phyloP scores from a whole-genome alignment of 1,284 basidiomycete genomes.

The Tilletia horrida region DNA sequence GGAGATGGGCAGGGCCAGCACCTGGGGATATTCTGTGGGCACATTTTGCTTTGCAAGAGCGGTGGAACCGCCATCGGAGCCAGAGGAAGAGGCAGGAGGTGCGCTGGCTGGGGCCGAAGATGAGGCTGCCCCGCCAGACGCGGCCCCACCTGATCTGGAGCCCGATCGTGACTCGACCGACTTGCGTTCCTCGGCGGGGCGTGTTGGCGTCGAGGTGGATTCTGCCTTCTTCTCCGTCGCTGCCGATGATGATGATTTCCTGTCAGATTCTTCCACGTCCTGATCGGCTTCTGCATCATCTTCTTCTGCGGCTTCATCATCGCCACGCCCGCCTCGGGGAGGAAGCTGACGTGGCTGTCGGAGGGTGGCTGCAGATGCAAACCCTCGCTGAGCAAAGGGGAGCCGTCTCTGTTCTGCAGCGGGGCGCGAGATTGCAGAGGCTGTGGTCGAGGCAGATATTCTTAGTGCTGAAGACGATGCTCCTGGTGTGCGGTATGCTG shows the following conservation, averaged over 20 bases:
- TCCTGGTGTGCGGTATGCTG: neutral
- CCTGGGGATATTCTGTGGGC: conserved; percentile 73
- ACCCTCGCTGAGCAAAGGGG: neutral
- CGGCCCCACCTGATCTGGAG: conserved; percentile 6
- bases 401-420: neutral
- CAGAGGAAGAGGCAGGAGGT: neutral
- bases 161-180: too few relatives aligned
- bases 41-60: conserved; percentile 44
- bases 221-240: neutral
- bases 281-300: conserved; percentile 11
- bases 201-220: neutral
- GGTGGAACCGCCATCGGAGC: neutral
- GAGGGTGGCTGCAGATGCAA: neutral
- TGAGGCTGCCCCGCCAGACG: neutral
- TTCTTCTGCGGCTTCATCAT: conserved; percentile 12
- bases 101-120: conserved; percentile 12
- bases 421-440: neutral
- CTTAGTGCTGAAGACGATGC: neutral
- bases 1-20: conserved; percentile 91
- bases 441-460: too few relatives aligned
- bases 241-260: neutral
- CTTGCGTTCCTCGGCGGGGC: too few relatives aligned
- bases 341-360: neutral
- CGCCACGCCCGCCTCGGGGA: conserved; percentile 16
- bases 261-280: neutral